Conservation (phyloP, 2,329 filamentous ascomycete species). For the Aspergillus awamori region DNA sequence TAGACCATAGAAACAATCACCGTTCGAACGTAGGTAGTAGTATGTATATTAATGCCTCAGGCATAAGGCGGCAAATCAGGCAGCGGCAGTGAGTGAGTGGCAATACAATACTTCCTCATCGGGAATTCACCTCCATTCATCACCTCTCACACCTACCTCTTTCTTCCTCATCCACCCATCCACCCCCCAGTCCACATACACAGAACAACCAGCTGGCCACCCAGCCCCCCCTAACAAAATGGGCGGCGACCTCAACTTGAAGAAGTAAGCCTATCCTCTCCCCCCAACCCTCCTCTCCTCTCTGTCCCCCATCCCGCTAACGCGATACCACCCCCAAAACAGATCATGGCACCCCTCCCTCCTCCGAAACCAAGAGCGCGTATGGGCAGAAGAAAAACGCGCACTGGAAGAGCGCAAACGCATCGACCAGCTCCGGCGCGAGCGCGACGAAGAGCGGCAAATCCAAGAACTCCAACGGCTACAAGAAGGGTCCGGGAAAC, state of each 20-base stretch:
- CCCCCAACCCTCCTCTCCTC: neutral
- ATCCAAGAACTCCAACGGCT: slow-evolving; percentile 89
- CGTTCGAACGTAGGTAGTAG: too few relatives aligned
- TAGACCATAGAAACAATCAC: too few relatives aligned
- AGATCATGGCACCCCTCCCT: slow-evolving; percentile 89
- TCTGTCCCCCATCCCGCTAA: neutral
- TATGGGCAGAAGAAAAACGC: slow-evolving; percentile 89
- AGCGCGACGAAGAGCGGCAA: slow-evolving; percentile 89
- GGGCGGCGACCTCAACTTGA: slow-evolving; percentile 94
- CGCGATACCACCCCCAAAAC: slow-evolving; percentile 18
- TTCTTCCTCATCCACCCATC: neutral
- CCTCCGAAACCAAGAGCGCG: slow-evolving; percentile 84
- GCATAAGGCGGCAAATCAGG: slow-evolving; percentile 3
- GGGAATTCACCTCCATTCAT: slow-evolving; percentile 4
- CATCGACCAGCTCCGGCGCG: slow-evolving; percentile 86
- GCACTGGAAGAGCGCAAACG: slow-evolving; percentile 93
- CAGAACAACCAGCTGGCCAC: neutral
- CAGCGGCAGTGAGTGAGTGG: slow-evolving; percentile 11
- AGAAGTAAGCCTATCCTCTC: slow-evolving; percentile 60
- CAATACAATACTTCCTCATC: slow-evolving; percentile 10
- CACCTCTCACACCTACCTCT: neutral
- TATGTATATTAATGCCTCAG: slow-evolving; percentile 7
- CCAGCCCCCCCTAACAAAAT: slow-evolving; percentile 56
- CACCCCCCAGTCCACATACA: neutral
- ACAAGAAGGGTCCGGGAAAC: slow-evolving; percentile 84